Evolutionary conservation across 2,329 filamentous ascomycete species (phyloP).

Genomic region (Cyphellophora europaea): DNA sequence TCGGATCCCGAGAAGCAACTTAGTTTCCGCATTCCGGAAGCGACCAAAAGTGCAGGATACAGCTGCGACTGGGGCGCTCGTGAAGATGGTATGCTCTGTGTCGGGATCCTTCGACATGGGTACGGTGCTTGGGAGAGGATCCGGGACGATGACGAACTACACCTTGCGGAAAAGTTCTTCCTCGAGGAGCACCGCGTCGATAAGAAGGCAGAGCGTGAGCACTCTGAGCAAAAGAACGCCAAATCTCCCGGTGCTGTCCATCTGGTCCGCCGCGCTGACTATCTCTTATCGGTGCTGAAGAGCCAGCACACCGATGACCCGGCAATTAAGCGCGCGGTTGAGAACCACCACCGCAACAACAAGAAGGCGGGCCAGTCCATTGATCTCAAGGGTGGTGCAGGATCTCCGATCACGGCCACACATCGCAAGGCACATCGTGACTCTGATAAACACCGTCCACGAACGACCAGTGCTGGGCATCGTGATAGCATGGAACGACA

Average conservation of each 20-base stretch:
- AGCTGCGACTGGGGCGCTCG: conserved; percentile 84
- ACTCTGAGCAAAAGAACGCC: conserved; percentile 48
- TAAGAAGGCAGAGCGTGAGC: conserved; percentile 87
- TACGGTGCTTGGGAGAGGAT: conserved; percentile 95
- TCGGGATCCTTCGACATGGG: conserved; percentile 86
- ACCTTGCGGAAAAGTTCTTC: conserved; percentile 84
- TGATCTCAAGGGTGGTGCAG: conserved; percentile 27
- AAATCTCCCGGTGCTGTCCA: conserved; percentile 97
- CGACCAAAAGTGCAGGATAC: conserved; percentile 85
- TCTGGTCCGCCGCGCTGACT: conserved; percentile 87
- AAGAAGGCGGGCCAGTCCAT: conserved; percentile 41
- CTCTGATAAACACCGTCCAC: conserved; percentile 30
- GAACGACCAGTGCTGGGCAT: conserved; percentile 29
- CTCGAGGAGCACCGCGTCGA: conserved; percentile 97
- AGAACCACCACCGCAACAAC: conserved; percentile 92
- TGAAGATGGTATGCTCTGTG: conserved; percentile 93
- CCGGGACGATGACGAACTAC: conserved; percentile 79
- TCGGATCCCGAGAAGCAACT: conserved; percentile 56
- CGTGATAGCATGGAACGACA: conserved; percentile 34
- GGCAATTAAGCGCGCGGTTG: conserved; percentile 67
- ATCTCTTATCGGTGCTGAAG: conserved; percentile 87
- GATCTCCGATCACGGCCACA: conserved; percentile 33
- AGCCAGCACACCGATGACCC: conserved; percentile 66
- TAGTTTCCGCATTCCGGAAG: conserved; percentile 80
- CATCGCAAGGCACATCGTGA: conserved; percentile 33